These are phyloP conservation scores for Xylariales sp. DNA, from an alignment of 2,329 filamentous ascomycete species.

Conservation along the genomic window DNA sequence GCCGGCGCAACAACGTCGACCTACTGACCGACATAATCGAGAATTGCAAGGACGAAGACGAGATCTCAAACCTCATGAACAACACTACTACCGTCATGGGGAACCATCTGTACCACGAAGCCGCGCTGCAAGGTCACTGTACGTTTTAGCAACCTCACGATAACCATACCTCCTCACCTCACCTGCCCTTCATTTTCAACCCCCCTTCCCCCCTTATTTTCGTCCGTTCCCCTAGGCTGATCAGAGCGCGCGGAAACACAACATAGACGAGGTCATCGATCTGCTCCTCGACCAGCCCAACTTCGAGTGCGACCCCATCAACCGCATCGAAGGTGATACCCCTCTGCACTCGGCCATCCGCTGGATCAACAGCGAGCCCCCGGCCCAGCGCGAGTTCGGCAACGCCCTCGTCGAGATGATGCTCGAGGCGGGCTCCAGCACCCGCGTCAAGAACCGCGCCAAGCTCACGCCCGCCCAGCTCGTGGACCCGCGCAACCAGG, in stretches of 20 bases:
- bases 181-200: neutral
- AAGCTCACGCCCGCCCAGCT: slow-evolving; percentile 69
- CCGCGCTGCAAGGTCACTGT: slow-evolving; percentile 83
- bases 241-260: no score
- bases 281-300: slow-evolving; percentile 76
- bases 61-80: slow-evolving; percentile 78
- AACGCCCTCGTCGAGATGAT: slow-evolving; percentile 70
- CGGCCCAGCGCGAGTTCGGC: slow-evolving; percentile 60
- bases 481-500: slow-evolving; percentile 65
- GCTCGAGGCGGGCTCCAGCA: slow-evolving; percentile 68
- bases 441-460: slow-evolving; percentile 62
- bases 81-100: slow-evolving; percentile 80
- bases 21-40: slow-evolving; percentile 73
- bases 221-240: neutral
- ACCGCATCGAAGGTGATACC: slow-evolving; percentile 68
- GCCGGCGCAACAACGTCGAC: slow-evolving; percentile 86
- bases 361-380: slow-evolving; percentile 66
- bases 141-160: slow-evolving; percentile 28
- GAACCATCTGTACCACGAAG: slow-evolving; percentile 85
- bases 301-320: slow-evolving; percentile 79
- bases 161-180: neutral
- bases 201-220: neutral
- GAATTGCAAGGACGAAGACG: slow-evolving; percentile 53
- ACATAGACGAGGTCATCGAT: slow-evolving; percentile 77
- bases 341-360: slow-evolving; percentile 75